Evolutionary conservation across 305 asterid genomes (phyloP).

Genomic region (Salvia sclarea): DNA sequence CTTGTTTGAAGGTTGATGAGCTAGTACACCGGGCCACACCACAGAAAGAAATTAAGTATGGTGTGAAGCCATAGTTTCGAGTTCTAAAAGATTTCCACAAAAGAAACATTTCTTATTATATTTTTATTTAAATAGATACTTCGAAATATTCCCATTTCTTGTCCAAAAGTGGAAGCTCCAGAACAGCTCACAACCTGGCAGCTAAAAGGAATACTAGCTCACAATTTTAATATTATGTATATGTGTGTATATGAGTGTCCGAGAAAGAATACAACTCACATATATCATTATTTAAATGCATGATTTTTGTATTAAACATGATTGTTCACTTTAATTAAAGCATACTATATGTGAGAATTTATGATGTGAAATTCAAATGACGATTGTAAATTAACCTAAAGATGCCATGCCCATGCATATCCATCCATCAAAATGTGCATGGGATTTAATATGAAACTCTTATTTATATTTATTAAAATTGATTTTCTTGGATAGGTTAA

Average conservation of each 20-base stretch:
- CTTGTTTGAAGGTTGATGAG: neutral
- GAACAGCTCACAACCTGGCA: slow-evolving; percentile 44
- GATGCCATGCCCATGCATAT: no score
- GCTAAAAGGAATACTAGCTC: slow-evolving; percentile 3
- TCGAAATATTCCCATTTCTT: neutral
- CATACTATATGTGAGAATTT: neutral
- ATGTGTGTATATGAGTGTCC: neutral
- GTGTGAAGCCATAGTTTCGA: neutral
- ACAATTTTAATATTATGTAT: no score
- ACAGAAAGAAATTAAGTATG: neutral
- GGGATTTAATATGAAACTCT: no score
- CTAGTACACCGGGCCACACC: slow-evolving; percentile 12
- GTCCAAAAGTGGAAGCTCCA: slow-evolving; percentile 35
- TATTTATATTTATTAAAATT: no score
- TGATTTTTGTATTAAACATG: neutral
- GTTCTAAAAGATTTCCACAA: neutral
- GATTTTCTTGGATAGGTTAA: no score
- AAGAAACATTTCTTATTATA: neutral
- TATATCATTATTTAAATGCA: slow-evolving; percentile 31
- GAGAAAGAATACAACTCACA: slow-evolving; percentile 26
- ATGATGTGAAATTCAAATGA: no score
- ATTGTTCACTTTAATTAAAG: neutral
- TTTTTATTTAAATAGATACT: neutral
- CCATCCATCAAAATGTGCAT: no score
- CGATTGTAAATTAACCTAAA: no score